Evolutionary conservation across 2,329 filamentous ascomycete species (phyloP), one percentile per base, ranked within the genome.

Genomic region (Calonectria naviculata): DNA sequence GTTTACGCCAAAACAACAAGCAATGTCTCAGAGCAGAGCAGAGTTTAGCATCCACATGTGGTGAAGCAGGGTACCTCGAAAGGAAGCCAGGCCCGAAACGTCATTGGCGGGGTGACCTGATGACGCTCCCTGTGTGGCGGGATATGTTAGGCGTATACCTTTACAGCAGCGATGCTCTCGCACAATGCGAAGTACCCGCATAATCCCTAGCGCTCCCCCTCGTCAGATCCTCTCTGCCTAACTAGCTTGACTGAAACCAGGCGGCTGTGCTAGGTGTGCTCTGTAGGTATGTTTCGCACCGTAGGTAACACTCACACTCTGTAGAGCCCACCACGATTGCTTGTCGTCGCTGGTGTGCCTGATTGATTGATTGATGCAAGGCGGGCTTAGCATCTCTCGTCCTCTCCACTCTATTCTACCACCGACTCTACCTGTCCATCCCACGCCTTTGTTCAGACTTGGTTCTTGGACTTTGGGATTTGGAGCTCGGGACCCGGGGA

Each of bases 61-160:
- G 31, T 52, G 29, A 17, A 28, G 29, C 28, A 17, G 36, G 24
- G 38, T 42, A 56, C 31, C 58, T 52, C 36, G 12, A 56, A 26
- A 44, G 58, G 54, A 52, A 65, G 41, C 34, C 54, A 75, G 68
- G 68, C 71, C 38, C 46, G 72, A 68, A 79, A 79, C 78, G 78
- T 79, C 78, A 79, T 79, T 79, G 78, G 78, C 76, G 78, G 78
- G 78, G 78, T 77, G 78, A 78, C 71, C 70, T 68, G 72, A 74
- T 74, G 70, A 72, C 72, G 72, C 67, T 58, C 42, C 36, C 5
- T 58, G 31, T 58, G 31, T 38, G 52, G 52, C 52, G 52, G 31
- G 52, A 29, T n/a, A 17, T 24, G 67, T 38, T 72, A 73, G 36
- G 9, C 7, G 0, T 9, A 9, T 66, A 73, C 71, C 17, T 62